Evolutionary conservation across 1,284 basidiomycete species (phyloP), one percentile per base, ranked within the genome.

Genomic region (Fomitopsis palustris): DNA sequence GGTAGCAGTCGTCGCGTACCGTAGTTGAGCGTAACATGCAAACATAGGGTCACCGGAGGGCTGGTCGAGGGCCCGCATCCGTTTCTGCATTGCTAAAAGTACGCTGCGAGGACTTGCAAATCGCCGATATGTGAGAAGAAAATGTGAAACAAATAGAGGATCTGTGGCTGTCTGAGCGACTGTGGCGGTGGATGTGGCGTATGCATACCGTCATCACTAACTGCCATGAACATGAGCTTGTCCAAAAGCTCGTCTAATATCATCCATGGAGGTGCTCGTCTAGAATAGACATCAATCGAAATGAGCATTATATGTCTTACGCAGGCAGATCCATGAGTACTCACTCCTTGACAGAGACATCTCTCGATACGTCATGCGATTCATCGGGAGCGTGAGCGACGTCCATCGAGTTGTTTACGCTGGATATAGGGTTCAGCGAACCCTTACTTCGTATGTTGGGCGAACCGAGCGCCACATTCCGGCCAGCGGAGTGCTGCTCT

Each of bases 31-130:
- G 73, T 86, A 92, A 67, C 86, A 88, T 10, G 89, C 86, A 72
- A 92, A 89, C 84, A 92, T 88, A 0, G 87, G 86, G 74, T 92
- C 90, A 6, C 84, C 82, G n/a, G 80, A 80, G 27, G 86, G 81
- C 61, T 82, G 81, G 67, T 90, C 88, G 14, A 93, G 76, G 62
- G 88, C 83, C 35, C 88, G 83, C 81, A 92, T 87, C 49, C 89
- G 85, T 67, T 90, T 89, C 71, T 92, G 90, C 88, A 93, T 91
- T 4, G 90, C 87, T 53, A 92, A 77, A n/a, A 93, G 76, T 16
- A 93, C 74, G 58, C 79, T 86, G 42, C 90, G 81, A 14, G 90
- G 90, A 51, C 81, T 88, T 47, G 88, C 81, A 69, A 93, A 93
- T 61, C 88, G 79, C 37, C 90, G 86, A 70, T 90, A 92, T 12